Base-by-base conservation (phyloP, 106 monocot genomes). In the Triglochin maritima region DNA sequence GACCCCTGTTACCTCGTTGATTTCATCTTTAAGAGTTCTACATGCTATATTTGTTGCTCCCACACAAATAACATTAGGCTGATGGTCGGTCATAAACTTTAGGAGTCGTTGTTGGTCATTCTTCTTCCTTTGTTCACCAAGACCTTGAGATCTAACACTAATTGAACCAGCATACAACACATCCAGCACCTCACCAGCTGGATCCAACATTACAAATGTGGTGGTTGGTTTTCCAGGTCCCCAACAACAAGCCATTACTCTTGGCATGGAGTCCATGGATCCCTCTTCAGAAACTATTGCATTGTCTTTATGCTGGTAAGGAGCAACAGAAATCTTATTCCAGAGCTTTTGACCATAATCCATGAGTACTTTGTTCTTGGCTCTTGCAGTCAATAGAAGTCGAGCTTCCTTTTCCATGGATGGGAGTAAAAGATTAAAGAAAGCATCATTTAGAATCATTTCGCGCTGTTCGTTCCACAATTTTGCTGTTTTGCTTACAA, bases 321-420 rank as follows among this genome's bases (percentile, higher is more conserved):
- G 98, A 53, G 88, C 88, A 65, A 98, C 80, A 65, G 98, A 86
- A 43, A 92, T 92, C 78, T 84, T 98, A 48, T 65, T 78, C 92
- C 92, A 98, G 55, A 98, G 72, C 50, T 79, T 80, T 41, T 80
- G 84, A 57, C 98, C 98, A 71, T 98, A 98, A 65, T 92, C 88
- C 78, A 82, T 71, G 45, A 82, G 74, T 44, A 98, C 80, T 84
- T 84, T 92, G 56, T 72, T 88, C 70, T 92, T 98, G 14, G 92
- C 88, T 58, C 77, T 84, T 48, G 82, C 71, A 56, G 83, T 79
- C 74, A 98, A 67, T 4, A 92, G 54, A 1, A 82, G 77, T 66
- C 92, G 79, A 29, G 88, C 88, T 76, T 98, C 98, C 76, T 92
- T 98, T 77, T 92, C 92, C 86, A 92, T 84, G 54, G 88, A 85